These are phyloP conservation scores for Corniculantispora saksenae DNA, from an alignment of 2,329 filamentous ascomycete species.

Conservation along the genomic window DNA sequence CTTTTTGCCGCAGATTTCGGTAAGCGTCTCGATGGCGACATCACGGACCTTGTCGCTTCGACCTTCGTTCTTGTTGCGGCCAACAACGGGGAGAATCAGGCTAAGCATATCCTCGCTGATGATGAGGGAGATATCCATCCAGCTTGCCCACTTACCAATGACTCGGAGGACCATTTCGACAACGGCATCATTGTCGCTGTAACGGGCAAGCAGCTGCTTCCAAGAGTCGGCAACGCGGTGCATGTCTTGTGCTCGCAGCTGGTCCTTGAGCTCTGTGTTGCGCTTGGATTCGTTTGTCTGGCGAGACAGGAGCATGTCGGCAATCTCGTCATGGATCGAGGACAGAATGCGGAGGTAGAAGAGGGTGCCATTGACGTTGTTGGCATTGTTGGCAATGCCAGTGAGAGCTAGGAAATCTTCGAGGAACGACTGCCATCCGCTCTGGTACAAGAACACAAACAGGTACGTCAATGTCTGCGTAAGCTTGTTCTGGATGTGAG, in stretches of 20 bases:
- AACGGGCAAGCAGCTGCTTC: slow-evolving; percentile 85
- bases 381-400: slow-evolving; percentile 59
- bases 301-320: slow-evolving; percentile 82
- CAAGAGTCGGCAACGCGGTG: slow-evolving; percentile 85
- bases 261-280: slow-evolving; percentile 87
- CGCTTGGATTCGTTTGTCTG: slow-evolving; percentile 78
- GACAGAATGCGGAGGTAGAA: slow-evolving; percentile 87
- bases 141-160: slow-evolving; percentile 97
- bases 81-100: slow-evolving; percentile 82
- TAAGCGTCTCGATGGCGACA: slow-evolving; percentile 90
- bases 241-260: slow-evolving; percentile 83
- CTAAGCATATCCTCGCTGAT: slow-evolving; percentile 87
- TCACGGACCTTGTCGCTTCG: slow-evolving; percentile 80
- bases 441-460: slow-evolving; percentile 82
- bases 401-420: slow-evolving; percentile 85
- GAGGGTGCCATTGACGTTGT: slow-evolving; percentile 75
- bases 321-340: slow-evolving; percentile 95
- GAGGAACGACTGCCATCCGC: slow-evolving; percentile 86
- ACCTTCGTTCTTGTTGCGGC: slow-evolving; percentile 64
- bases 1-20: slow-evolving; percentile 95
- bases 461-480: slow-evolving; percentile 94
- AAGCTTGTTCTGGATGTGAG: slow-evolving; percentile 90
- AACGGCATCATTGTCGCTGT: slow-evolving; percentile 69
- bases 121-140: slow-evolving; percentile 94
- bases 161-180: slow-evolving; percentile 87